These are phyloP conservation scores for Aspergillus amoenus DNA, from an alignment of 2,329 filamentous ascomycete species.

Conservation along the genomic window DNA sequence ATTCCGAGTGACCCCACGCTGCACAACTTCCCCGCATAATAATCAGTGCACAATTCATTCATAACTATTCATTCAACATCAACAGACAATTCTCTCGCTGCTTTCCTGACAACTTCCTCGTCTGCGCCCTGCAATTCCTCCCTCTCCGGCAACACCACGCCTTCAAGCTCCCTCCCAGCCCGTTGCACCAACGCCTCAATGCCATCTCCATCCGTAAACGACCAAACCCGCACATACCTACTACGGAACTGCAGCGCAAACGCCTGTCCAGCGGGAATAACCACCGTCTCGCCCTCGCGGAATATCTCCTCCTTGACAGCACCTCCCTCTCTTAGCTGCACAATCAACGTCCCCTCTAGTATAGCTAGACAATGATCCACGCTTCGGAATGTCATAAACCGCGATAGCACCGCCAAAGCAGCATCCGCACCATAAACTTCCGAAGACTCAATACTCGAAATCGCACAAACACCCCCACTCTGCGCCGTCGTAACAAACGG, in stretches of 20 bases:
- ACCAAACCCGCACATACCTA: slow-evolving; percentile 49
- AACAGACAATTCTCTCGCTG: background rate
- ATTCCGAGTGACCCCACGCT: slow-evolving; percentile 15
- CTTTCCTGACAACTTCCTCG: slow-evolving; percentile 16
- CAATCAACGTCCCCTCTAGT: slow-evolving; percentile 47
- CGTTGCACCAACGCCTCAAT: slow-evolving; percentile 48
- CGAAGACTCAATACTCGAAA: slow-evolving; percentile 52
- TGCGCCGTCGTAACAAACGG: slow-evolving; percentile 53
- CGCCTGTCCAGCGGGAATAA: slow-evolving; percentile 48
- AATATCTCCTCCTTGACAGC: slow-evolving; percentile 30
- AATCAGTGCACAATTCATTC: background rate
- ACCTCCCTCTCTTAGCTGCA: slow-evolving; percentile 39
- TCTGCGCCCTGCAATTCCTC: slow-evolving; percentile 25
- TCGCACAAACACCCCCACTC: slow-evolving; percentile 51
- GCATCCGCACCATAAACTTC: slow-evolving; percentile 32
- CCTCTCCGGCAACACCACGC: slow-evolving; percentile 43
- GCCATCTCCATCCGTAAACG: slow-evolving; percentile 52
- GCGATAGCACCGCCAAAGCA: slow-evolving; percentile 32
- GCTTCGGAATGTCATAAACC: slow-evolving; percentile 44
- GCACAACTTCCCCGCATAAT: background rate
- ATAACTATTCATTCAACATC: no score
- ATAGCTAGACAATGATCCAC: slow-evolving; percentile 56
- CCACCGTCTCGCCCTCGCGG: slow-evolving; percentile 50
- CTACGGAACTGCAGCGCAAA: slow-evolving; percentile 49
- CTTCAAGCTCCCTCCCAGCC: slow-evolving; percentile 35